phyloP scores from a whole-genome alignment of 2,329 filamentous ascomycete genomes.

The Fusarium incarnatum region DNA sequence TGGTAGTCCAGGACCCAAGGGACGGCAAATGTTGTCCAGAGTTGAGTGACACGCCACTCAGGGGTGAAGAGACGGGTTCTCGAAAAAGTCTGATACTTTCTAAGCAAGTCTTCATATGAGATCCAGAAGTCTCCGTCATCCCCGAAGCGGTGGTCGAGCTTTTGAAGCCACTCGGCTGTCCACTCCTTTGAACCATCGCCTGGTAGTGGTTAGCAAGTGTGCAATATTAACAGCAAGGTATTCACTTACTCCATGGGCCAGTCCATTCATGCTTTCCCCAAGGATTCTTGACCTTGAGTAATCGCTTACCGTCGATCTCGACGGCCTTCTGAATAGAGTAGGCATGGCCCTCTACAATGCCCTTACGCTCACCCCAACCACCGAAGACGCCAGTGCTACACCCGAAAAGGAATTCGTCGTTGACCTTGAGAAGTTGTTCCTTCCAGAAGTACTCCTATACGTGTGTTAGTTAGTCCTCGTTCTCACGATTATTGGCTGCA shows the following conservation, averaged over 20 bases:
- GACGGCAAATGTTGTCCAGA: slow-evolving; percentile 64
- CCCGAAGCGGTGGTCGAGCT: slow-evolving; percentile 78
- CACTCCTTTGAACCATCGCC: slow-evolving; percentile 84
- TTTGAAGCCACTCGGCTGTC: slow-evolving; percentile 82
- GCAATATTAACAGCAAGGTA: rapidly evolving
- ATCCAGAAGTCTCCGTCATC: slow-evolving; percentile 78
- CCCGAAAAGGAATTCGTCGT: slow-evolving; percentile 79
- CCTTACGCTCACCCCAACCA: slow-evolving; percentile 59
- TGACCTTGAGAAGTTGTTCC: slow-evolving; percentile 81
- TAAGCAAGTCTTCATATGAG: slow-evolving; percentile 68
- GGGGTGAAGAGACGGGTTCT: slow-evolving; percentile 67
- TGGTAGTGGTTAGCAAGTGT: slow-evolving; percentile 39
- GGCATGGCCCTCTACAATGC: slow-evolving; percentile 69
- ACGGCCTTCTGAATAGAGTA: slow-evolving; percentile 72
- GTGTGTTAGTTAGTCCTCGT: background rate
- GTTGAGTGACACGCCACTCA: slow-evolving; percentile 64
- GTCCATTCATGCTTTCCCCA: slow-evolving; percentile 87
- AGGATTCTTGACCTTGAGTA: slow-evolving; percentile 78
- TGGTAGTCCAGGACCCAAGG: slow-evolving; percentile 68
- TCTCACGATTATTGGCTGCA: rapidly evolving
- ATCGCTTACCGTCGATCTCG: slow-evolving; percentile 66
- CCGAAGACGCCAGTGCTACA: slow-evolving; percentile 62
- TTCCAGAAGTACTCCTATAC: slow-evolving; percentile 72
- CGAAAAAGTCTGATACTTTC: slow-evolving; percentile 68
- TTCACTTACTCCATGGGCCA: slow-evolving; percentile 74